A percentile compares a stretch with the other conserved stretches of the same genome.
phyloP scores from a whole-genome alignment of 306 rosid genomes.

The Vachellia collinsii region DNA sequence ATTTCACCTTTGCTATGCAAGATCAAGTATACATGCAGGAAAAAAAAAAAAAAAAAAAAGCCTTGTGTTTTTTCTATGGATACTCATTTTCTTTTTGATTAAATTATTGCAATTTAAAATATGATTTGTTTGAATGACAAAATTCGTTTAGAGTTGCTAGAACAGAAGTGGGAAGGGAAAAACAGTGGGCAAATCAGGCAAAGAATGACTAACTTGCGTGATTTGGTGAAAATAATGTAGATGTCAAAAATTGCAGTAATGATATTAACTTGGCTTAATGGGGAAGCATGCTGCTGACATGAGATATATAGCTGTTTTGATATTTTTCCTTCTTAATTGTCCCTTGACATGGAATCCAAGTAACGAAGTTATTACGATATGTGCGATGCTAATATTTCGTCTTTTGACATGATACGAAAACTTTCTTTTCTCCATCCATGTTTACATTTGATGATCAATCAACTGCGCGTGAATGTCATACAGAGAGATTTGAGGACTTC shows the following conservation, averaged over 20 bases:
- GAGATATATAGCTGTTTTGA: neutral
- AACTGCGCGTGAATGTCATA: neutral
- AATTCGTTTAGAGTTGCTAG: too few species aligned
- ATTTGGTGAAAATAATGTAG: neutral
- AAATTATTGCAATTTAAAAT: too few species aligned
- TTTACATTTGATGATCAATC: neutral
- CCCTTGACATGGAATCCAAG: neutral
- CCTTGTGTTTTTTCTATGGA: too few species aligned
- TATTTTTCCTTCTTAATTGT: neutral
- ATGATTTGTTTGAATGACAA: too few species aligned
- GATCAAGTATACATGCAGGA: neutral
- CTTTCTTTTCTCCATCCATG: neutral
- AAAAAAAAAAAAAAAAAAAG: too few species aligned
- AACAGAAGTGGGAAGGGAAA: too few species aligned
- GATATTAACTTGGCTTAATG: neutral
- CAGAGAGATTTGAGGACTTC: neutral
- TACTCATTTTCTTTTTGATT: too few species aligned
- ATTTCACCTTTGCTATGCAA: slow-evolving; percentile 3
- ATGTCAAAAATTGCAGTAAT: neutral
- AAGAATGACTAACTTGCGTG: neutral
- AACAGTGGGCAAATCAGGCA: too few species aligned
- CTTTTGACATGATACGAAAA: neutral
- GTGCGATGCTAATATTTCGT: neutral
- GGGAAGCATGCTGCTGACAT: neutral
- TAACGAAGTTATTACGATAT: neutral